Conservation (phyloP, 768 basidiomycete genomes). For the Pilatotrama ljubarskyi region DNA sequence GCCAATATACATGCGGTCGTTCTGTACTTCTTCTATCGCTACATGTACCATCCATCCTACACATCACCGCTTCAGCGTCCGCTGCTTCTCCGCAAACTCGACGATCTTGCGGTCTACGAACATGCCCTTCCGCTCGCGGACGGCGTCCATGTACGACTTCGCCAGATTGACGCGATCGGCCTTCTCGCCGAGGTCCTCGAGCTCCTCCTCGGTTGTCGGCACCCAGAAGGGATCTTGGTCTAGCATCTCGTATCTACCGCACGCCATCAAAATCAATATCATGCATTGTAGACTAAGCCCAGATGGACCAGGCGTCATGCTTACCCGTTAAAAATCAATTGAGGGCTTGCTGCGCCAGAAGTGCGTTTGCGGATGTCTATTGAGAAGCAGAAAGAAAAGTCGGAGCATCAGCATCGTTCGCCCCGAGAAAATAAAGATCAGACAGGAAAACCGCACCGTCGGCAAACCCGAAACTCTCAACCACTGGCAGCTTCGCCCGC, state of each 20-base stretch:
- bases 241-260: conserved; percentile 80
- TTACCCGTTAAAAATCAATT: conserved; percentile 93
- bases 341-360: conserved; percentile 96
- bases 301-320: conserved; percentile 25
- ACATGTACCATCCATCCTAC: no score
- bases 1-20: no score
- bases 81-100: conserved; percentile 95
- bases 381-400: not conserved
- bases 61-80: conserved; percentile 73
- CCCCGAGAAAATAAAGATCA: no score
- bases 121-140: conserved; percentile 91
- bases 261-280: conserved; percentile 5
- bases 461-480: conserved; percentile 97
- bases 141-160: conserved; percentile 87
- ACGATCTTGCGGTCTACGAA: conserved; percentile 95
- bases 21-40: no score
- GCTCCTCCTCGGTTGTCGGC: conserved; percentile 93
- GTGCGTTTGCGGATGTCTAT: conserved; percentile 94
- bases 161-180: conserved; percentile 93
- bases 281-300: conserved; percentile 10
- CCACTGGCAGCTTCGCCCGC: conserved; percentile 87
- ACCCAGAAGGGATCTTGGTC: conserved; percentile 98
- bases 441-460: no score
- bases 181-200: conserved; percentile 97
- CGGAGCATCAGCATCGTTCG: not conserved